Evolutionary conservation across 2,329 filamentous ascomycete species (phyloP).

Genomic region (Penicillium sclerotigenum): DNA sequence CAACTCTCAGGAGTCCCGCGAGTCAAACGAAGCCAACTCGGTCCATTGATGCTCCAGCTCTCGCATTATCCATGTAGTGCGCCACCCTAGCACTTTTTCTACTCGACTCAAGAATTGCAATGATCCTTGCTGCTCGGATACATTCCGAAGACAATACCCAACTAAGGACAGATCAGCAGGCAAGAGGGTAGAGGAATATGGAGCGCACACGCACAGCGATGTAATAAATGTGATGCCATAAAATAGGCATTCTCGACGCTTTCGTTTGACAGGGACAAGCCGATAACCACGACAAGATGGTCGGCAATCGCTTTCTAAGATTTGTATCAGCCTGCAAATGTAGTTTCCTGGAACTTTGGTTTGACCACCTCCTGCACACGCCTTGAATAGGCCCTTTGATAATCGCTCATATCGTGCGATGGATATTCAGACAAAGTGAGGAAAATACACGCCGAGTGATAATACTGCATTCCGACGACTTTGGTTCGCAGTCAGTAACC

Average conservation of each 20-base stretch:
- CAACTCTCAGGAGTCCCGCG: background rate
- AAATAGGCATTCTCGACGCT: slow-evolving; percentile 35
- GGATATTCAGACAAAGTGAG: slow-evolving; percentile 29
- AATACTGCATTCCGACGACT: slow-evolving; percentile 42
- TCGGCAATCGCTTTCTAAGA: slow-evolving; percentile 29
- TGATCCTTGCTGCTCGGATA: slow-evolving; percentile 28
- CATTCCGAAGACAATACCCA: slow-evolving; percentile 32
- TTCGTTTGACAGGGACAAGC: slow-evolving; percentile 35
- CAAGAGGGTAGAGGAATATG: too few species aligned
- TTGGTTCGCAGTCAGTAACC: background rate
- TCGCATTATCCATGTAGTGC: slow-evolving; percentile 30
- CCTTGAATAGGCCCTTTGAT: slow-evolving; percentile 25
- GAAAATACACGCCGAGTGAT: slow-evolving; percentile 34
- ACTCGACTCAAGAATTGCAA: slow-evolving; percentile 27
- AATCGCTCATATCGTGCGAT: slow-evolving; percentile 24
- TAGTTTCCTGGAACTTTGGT: background rate
- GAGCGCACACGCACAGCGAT: slow-evolving; percentile 28
- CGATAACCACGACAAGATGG: slow-evolving; percentile 31
- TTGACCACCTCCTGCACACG: slow-evolving; percentile 29
- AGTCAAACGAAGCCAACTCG: slow-evolving; percentile 20
- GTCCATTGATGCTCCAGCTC: slow-evolving; percentile 31
- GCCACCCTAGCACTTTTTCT: slow-evolving; percentile 32
- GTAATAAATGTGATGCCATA: slow-evolving; percentile 33
- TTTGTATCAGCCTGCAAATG: background rate
- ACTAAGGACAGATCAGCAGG: slow-evolving; percentile 19